Percentiles rank a stretch among this genome's conserved stretches.
These are phyloP conservation scores for Penicillium salamii DNA, from an alignment of 495 filamentous ascomycete species.

Conservation along the genomic window DNA sequence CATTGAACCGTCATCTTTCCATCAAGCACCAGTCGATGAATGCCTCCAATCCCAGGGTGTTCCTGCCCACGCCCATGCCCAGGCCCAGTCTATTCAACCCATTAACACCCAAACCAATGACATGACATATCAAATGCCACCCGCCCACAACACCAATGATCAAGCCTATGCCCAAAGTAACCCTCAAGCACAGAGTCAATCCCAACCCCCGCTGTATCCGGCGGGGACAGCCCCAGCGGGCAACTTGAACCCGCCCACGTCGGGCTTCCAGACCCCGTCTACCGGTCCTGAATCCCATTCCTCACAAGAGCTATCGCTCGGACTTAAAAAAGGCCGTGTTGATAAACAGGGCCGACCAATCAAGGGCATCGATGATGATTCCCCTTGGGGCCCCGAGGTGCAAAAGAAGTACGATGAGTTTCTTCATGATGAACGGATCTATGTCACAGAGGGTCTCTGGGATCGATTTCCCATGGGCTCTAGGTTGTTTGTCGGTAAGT, in stretches of 20 bases:
- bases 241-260: slow-evolving; percentile 56
- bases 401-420: slow-evolving; percentile 82
- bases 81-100: slow-evolving; percentile 52
- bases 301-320: slow-evolving; percentile 30
- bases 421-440: slow-evolving; percentile 70
- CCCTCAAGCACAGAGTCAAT: slow-evolving; percentile 35
- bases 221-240: slow-evolving; percentile 50
- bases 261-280: slow-evolving; percentile 47
- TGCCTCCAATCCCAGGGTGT: slow-evolving; percentile 39
- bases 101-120: slow-evolving; percentile 56
- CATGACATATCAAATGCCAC: slow-evolving; percentile 51
- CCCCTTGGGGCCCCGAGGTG: slow-evolving; percentile 56
- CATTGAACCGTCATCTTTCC: slow-evolving; percentile 28
- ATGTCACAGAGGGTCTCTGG: slow-evolving; percentile 88
- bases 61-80: slow-evolving; percentile 49
- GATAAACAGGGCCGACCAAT: slow-evolving; percentile 28
- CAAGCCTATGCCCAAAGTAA: slow-evolving; percentile 41
- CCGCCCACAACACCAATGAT: slow-evolving; percentile 15
- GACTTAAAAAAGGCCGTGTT: slow-evolving; percentile 27
- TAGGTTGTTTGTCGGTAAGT: slow-evolving; percentile 87
- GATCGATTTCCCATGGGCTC: slow-evolving; percentile 86
- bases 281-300: slow-evolving; percentile 31
- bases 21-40: slow-evolving; percentile 36
- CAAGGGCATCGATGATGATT: slow-evolving; percentile 44
- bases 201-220: slow-evolving; percentile 33